Evolutionary conservation across 805 yeast genomes (phyloP).

Genomic region (Brettanomyces anomalus): DNA sequence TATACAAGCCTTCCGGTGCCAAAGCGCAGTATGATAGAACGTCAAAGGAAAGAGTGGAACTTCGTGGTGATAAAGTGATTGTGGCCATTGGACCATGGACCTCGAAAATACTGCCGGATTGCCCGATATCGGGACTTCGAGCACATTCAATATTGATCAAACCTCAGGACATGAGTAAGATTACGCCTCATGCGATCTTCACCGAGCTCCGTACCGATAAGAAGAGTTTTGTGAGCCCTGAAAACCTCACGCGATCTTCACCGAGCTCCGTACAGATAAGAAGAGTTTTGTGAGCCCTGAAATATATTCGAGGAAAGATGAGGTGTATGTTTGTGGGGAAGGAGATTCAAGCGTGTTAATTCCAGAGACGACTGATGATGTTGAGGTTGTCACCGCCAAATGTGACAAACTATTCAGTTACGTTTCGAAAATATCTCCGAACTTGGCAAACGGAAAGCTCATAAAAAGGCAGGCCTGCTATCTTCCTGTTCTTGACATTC

Average conservation of each 20-base stretch:
- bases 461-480: constrained; percentile 89
- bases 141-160: constrained; percentile 92
- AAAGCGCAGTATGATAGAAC: constrained; percentile 25
- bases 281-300: constrained; percentile 80
- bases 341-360: constrained; percentile 85
- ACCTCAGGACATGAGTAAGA: constrained; percentile 60
- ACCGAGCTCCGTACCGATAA: constrained; percentile 77
- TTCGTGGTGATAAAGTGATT: constrained; percentile 69
- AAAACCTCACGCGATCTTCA: constrained; percentile 88
- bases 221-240: constrained; percentile 75
- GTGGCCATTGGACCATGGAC: constrained; percentile 97
- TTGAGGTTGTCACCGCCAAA: constrained; percentile 74
- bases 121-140: constrained; percentile 89
- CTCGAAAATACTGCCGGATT: constrained; percentile 76
- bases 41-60: constrained; percentile 30
- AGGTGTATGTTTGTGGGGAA: constrained; percentile 95
- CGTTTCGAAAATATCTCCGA: constrained; percentile 68
- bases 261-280: constrained; percentile 72
- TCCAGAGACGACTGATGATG: constrained; percentile 92
- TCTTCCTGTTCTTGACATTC: constrained; percentile 88
- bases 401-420: constrained; percentile 81
- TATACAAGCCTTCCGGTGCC: constrained; percentile 37
- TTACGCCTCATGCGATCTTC: constrained; percentile 90
- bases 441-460: constrained; percentile 64
- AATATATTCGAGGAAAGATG: constrained; percentile 91